Base-by-base conservation (phyloP, 345 rosid genomes). In the Iberis pinnata region DNA sequence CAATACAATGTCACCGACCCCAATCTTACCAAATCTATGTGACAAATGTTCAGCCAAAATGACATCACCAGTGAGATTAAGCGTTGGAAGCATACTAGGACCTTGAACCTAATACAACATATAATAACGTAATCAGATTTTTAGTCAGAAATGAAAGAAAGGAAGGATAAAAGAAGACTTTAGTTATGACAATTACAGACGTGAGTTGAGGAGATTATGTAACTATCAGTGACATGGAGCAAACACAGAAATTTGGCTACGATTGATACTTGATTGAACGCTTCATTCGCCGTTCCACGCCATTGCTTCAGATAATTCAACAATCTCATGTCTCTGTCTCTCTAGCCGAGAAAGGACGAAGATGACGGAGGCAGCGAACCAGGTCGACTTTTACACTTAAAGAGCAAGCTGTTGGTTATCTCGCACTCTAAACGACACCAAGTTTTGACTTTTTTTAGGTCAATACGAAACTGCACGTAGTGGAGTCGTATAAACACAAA, bases 31-130 rank as follows among this genome's bases (percentile, higher is more conserved):
- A 14, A 83, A 31, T 35, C 86, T 70, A 56, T 78, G 93, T 3
- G 97, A 83, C 38, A 81, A 29, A 67, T 70, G 76, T 45, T 86
- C 95, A 4, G 81, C 71, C 9, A 82, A 42, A 17, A 86, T 49
- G 13, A 86, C 82, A 64, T 86, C 95, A 2, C 95, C 95, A 2
- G 77, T 61, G 6, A 76, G 65, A 59, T 82, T 82, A 63, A 86
- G 73, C 24, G 95, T 82, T 17, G 95, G 95, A 38, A 86, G 78
- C 95, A 86, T 86, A 61, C 95, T 86, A 4, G 84, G 80, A 4
- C 89, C 95, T 35, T 69, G 75, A 36, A 80, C 89, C 94, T 84
- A 77, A 61, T 68, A 49, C 60, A 43, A 38, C 44, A 24, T 38
- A 58, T 0, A 11, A 25, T 7, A 15, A 24, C 38, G 2, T 37